Base-by-base conservation (phyloP, 257 asterid species). In the Solanum peruvianum region DNA sequence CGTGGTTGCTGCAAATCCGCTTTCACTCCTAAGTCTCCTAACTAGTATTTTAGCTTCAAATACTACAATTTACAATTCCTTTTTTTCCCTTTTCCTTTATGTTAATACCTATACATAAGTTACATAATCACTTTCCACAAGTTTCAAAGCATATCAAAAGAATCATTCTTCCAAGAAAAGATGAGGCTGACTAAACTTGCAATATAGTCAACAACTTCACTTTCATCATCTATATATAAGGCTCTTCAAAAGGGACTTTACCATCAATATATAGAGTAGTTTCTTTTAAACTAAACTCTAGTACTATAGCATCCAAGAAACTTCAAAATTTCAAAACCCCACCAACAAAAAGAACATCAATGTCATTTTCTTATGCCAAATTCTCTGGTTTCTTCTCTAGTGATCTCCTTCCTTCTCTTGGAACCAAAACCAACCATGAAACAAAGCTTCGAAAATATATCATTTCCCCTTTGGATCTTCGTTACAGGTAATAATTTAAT, bases 351-450 rank as follows among this genome's bases (percentile, higher is more conserved):
- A 47, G 44, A 29, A 27, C 27, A 16, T 6, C 25, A 18, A 81
- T 95, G 99, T 85, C 93, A 35, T 82, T 88, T 72, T 90, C 94
- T 8, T 91, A 60, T 85, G 86, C 94, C 9, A 93, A 91, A 29
- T 92, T 89, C 90, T 96, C 93, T 15, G 91, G 95, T 16, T 95
- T 94, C 93, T 95, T 96, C 93, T 93, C 96, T 27, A 84, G 87
- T 33, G 95, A 93, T 81, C 98, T 95, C 45, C 93, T 96, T 66
- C 99, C 99, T 7, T 94, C 98, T 72, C 98, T 96, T 16, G 99
- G 99, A 73, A 97, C 96, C 64, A 86, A 94, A 86, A 93, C 94
- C 85, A 95, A 95, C 80, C 93, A 88, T 14, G 80, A 95, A 0
- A 93, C 93, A 7, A 92, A 88, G 86, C 99, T 95, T 37, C 89